Percentiles rank a stretch among this genome's conserved stretches.
These are phyloP conservation scores for Boletus sp. DNA, from an alignment of 1,284 basidiomycete genomes.

Conservation along the genomic window DNA sequence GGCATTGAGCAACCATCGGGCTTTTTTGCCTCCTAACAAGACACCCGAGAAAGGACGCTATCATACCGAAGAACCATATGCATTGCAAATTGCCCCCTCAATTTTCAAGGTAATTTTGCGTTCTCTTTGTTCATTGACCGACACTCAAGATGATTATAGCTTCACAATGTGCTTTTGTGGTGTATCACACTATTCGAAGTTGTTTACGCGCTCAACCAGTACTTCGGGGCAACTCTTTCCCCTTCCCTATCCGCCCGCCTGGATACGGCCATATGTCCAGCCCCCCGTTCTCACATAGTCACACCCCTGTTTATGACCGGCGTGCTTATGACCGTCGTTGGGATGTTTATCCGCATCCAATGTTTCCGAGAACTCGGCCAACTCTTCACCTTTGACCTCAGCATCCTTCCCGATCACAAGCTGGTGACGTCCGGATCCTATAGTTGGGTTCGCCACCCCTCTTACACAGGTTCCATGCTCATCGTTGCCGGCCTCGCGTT, in stretches of 20 bases:
- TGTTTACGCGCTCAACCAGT: conserved; percentile 40
- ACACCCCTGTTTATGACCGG: conserved; percentile 51
- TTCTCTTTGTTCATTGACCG: not conserved
- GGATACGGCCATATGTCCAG: conserved; percentile 33
- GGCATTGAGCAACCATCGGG: conserved; percentile 49
- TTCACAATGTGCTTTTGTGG: conserved; percentile 50
- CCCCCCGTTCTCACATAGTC: conserved; percentile 32
- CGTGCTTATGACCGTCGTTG: conserved; percentile 43
- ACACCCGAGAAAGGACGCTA: conserved; percentile 50
- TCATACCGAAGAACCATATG: conserved; percentile 49
- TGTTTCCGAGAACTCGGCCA: conserved; percentile 44
- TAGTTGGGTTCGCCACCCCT: conserved; percentile 51
- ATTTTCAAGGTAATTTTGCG: conserved; percentile 46
- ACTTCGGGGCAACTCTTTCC: conserved; percentile 29
- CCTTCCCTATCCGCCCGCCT: conserved; percentile 28
- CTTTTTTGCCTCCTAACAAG: conserved; percentile 57
- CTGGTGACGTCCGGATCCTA: conserved; percentile 56
- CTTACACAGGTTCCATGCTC: conserved; percentile 48
- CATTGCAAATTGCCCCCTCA: conserved; percentile 54
- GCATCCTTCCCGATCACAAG: conserved; percentile 51
- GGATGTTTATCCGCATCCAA: conserved; percentile 38
- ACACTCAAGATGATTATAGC: conserved; percentile 31
- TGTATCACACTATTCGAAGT: conserved; percentile 48
- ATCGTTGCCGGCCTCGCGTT: conserved; percentile 49
- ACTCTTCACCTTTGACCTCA: conserved; percentile 62